Conservation (phyloP, 768 basidiomycete species). For the Mycena metata region DNA sequence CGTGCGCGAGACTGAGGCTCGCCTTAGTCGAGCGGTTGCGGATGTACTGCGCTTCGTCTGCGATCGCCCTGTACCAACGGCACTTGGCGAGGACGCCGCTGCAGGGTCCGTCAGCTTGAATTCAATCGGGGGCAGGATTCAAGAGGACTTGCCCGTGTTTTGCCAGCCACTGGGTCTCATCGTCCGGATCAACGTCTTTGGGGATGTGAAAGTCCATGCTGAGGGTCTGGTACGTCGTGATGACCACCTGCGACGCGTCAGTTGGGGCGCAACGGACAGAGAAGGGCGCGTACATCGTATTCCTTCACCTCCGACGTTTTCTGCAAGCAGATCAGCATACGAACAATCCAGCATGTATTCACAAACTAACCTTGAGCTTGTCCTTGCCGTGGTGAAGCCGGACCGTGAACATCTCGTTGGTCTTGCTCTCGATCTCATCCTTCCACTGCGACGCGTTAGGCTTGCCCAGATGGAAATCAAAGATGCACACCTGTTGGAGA, state of each 20-base stretch:
- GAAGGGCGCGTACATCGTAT: slow-evolving; percentile 59
- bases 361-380: slow-evolving; percentile 63
- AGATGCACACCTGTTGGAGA: slow-evolving; percentile 68
- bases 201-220: slow-evolving; percentile 69
- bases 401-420: slow-evolving; percentile 70
- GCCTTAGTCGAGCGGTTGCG: slow-evolving; percentile 75
- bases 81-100: slow-evolving; percentile 74
- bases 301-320: slow-evolving; percentile 62
- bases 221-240: slow-evolving; percentile 86
- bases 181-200: slow-evolving; percentile 58
- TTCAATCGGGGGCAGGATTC: no score
- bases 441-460: slow-evolving; percentile 65
- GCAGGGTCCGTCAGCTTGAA: not conserved
- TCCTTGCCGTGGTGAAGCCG: slow-evolving; percentile 82
- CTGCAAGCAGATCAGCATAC: slow-evolving; percentile 37
- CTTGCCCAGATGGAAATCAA: not conserved
- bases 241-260: slow-evolving; percentile 63
- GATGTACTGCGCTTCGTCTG: slow-evolving; percentile 87
- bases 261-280: slow-evolving; percentile 4
- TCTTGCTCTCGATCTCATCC: slow-evolving; percentile 78
- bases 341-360: no score
- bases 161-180: slow-evolving; percentile 63
- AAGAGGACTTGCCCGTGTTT: slow-evolving; percentile 60
- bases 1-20: slow-evolving; percentile 69
- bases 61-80: slow-evolving; percentile 77